Base-by-base conservation (phyloP, 2,329 filamentous ascomycete species). In the Ceratocystis alfenasii region DNA sequence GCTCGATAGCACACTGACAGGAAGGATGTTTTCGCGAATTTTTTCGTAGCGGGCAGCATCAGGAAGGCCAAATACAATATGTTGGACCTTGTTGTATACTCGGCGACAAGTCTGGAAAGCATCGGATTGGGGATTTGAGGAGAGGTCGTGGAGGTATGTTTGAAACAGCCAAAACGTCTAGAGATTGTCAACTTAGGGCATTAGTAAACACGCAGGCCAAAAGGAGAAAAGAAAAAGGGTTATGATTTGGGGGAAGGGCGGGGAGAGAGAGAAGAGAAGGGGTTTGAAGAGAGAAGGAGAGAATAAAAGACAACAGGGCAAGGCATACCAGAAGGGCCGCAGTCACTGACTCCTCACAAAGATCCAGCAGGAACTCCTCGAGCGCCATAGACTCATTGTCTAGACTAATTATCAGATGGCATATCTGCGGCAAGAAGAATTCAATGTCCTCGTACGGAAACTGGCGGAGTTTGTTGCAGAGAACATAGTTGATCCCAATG, bases 151-250 rank as follows among this genome's bases (percentile, higher is more conserved):
- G 36, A 94, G 83, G 73, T 94, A 92, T 3, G 88, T 93, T 76
- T 94, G 89, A 75, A 94, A 91, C 63, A 94, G 82, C 89, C 89
- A 94, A 75, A 94, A 94, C 45, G 89, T 93, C 89, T 94, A 45
- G 10, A 57, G 60, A 62, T 20, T 46, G 63, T 69, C 55, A 22
- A 25, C 17, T n/a, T 30, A 3, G 22, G 62, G 17, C 25, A 33
- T 63, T 48, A 48, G 45, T 45, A 33, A 22, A 33, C 45, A 36
- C 10, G 45, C 28, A 36, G 17, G 22, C 8, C 28, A 53, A 30
- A n/a, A 4, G 8, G n/a, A 48, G 30, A 5, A 8, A 20, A 25
- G 5, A 25, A 28, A 25, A 15, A 15, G 6, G 12, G 48, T 5
- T 48, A 20, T 20, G 46, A 20, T 12, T 36, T 30, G 41, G 44